Conservation (phyloP, 208 protist genomes). For the Ichthyophonus hoferi region DNA sequence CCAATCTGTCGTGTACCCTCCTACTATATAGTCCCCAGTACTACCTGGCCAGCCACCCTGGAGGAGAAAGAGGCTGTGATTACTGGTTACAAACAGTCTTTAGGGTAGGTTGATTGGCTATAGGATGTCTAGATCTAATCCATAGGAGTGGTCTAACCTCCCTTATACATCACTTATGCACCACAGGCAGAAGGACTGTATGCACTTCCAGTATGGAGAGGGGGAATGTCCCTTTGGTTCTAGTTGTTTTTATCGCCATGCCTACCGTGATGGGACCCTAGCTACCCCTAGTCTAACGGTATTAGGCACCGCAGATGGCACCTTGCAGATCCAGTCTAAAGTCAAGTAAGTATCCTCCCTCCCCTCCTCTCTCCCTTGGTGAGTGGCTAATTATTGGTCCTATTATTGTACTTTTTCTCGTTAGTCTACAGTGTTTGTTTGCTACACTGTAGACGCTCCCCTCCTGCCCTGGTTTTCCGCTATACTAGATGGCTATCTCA, state of each 20-base stretch:
- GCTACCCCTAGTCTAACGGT: neutral
- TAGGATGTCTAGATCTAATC: too few relatives aligned
- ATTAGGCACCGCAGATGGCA: neutral
- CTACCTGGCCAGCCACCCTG: neutral
- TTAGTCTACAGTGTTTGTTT: too few relatives aligned
- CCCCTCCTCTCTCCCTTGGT: too few relatives aligned
- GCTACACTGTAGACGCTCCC: too few relatives aligned
- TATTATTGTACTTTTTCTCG: too few relatives aligned
- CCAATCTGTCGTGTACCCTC: conserved; percentile 6
- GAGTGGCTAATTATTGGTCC: too few relatives aligned
- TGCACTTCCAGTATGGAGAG: neutral
- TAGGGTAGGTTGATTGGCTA: neutral
- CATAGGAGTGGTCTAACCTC: neutral
- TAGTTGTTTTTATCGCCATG: conserved; percentile 30
- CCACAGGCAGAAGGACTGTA: neutral
- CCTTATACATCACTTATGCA: neutral
- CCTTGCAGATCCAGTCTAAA: neutral
- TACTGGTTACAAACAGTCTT: neutral
- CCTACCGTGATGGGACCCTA: neutral
- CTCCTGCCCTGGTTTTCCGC: too few relatives aligned
- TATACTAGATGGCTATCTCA: too few relatives aligned
- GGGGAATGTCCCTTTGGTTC: conserved; percentile 28
- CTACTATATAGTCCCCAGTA: conserved; percentile 10
- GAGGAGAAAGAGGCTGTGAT: neutral
- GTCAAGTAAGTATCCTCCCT: conserved; percentile 14